Evolutionary conservation across 345 rosid species (phyloP).

Genomic region (Microthlaspi erraticum): DNA sequence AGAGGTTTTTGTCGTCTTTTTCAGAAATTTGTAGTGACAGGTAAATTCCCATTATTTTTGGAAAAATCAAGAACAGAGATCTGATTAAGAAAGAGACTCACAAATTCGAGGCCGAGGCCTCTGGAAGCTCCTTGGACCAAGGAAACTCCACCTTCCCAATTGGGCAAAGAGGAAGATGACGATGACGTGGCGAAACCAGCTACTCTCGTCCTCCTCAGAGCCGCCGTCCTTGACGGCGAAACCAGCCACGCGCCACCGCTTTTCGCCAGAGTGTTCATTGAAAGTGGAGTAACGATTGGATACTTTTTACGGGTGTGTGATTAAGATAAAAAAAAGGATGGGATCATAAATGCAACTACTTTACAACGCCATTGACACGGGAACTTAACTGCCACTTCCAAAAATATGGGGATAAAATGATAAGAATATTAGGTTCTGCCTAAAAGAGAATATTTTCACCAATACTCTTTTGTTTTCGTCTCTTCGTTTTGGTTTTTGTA

Average conservation of each 20-base stretch:
- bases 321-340: constrained; percentile 8
- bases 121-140: constrained; percentile 95
- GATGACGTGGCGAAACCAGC: constrained; percentile 48
- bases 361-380: constrained; percentile 34
- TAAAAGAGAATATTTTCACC: no score
- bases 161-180: constrained; percentile 43
- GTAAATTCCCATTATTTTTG: not conserved
- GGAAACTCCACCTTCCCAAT: constrained; percentile 81
- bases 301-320: constrained; percentile 8
- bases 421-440: no score
- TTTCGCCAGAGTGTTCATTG: constrained; percentile 38
- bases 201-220: constrained; percentile 21
- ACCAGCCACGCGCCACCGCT: constrained; percentile 35
- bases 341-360: constrained; percentile 37
- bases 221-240: constrained; percentile 12
- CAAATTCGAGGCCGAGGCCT: constrained; percentile 91
- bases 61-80: not conserved
- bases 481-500: no score
- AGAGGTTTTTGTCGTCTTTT: no score
- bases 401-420: constrained; percentile 20
- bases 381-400: constrained; percentile 26
- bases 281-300: not conserved
- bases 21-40: not conserved
- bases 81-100: constrained; percentile 41
- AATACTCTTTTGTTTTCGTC: no score